Conservation (phyloP, 192 early-diverging fungal genomes). For the Coemansia sp. region DNA sequence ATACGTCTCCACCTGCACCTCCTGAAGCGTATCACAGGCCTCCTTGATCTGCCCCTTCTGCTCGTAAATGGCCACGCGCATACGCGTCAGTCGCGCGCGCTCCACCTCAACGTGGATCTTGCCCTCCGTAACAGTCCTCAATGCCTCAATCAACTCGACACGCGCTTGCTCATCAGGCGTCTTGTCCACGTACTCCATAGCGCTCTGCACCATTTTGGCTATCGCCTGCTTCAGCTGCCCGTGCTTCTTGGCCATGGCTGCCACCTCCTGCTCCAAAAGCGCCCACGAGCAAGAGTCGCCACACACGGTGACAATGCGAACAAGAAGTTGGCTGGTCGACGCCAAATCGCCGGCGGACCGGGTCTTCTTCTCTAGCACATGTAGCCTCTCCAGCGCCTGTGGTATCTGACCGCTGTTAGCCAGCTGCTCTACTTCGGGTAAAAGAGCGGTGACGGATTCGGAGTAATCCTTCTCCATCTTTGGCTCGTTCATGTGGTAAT, state of each 20-base stretch:
- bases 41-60: conserved; percentile 84
- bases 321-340: conserved; percentile 85
- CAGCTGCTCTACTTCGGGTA: conserved; percentile 74
- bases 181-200: conserved; percentile 84
- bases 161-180: conserved; percentile 79
- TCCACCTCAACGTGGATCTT: conserved; percentile 99
- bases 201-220: conserved; percentile 91
- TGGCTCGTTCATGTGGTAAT: conserved; percentile 45
- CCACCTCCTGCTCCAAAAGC: conserved; percentile 87
- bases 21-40: conserved; percentile 94
- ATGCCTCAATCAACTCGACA: conserved; percentile 89
- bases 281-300: conserved; percentile 78
- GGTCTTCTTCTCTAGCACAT: conserved; percentile 91
- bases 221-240: conserved; percentile 95
- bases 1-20: conserved; percentile 97
- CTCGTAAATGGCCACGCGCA: conserved; percentile 86
- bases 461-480: conserved; percentile 96
- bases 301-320: conserved; percentile 74
- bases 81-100: conserved; percentile 89
- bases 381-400: conserved; percentile 85
- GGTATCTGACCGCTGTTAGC: conserved; percentile 69
- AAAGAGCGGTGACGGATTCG: conserved; percentile 69
- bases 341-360: conserved; percentile 83
- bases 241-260: conserved; percentile 93
- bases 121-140: conserved; percentile 94